Base-by-base conservation (phyloP, 306 rosid genomes). In the Senna tora region DNA sequence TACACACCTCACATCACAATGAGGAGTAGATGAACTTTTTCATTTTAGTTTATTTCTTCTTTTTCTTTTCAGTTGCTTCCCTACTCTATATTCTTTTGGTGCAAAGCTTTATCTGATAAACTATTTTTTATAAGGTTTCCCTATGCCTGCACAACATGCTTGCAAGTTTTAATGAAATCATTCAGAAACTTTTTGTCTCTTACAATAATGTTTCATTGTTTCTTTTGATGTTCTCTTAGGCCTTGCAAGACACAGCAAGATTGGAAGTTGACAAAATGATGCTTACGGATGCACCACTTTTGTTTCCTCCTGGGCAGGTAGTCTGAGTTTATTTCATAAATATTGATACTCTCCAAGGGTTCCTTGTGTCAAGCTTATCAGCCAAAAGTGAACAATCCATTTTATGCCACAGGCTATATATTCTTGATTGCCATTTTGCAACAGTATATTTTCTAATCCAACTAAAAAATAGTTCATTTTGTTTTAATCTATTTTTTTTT, bases 301-400 rank as follows among this genome's bases (percentile, higher is more conserved):
- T 91, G 65, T 94, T 94, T 81, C 95, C 96, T 58, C 97, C 99
- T 0, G 96, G 96, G 68, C 99, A 91, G 97, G 97, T 91, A 82
- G 62, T 47, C 63, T 77, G n/a, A 14, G 15, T 21, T 25, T 30
- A 38, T 17, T 75, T 15, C 16, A 22, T 54, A 72, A 28, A 51
- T 32, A 15, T 56, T 20, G 71, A 47, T 32, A 56, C 54, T 71
- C 43, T 10, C 32, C 13, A 22, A 13, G 10, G 21, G 25, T 30
- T 52, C 2, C 21, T 17, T 60, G 1, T 21, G 14, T 17, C 20
- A 12, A 12, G 53, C 47, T 67, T 34, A 61, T 32, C 53, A 46
- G 30, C 54, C 13, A 0, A 60, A 50, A 66, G 16, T 69, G 32
- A 59, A 47, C 30, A 61, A 38, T 59, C 53, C 54, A 42, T 61